Evolutionary conservation across 2,329 filamentous ascomycete species (phyloP).

Genomic region (Biscogniauxia marginata): DNA sequence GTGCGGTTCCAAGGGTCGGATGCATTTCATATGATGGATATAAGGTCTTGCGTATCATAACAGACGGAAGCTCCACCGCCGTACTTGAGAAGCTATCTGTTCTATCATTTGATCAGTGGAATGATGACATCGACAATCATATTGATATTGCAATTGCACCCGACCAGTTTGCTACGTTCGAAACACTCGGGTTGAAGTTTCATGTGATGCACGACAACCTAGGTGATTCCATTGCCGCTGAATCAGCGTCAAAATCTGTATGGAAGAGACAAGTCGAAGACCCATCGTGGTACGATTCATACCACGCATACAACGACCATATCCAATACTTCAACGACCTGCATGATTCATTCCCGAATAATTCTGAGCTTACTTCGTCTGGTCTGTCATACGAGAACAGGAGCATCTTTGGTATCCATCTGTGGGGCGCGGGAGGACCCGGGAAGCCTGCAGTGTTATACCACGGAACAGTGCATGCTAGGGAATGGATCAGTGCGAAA

Average conservation of each 20-base stretch:
- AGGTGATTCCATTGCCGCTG: constrained; percentile 29
- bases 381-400: constrained; percentile 46
- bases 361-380: constrained; percentile 45
- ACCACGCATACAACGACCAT: constrained; percentile 52
- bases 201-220: constrained; percentile 32
- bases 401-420: constrained; percentile 57
- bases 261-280: constrained; percentile 29
- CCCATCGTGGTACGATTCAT: constrained; percentile 47
- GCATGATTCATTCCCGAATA: constrained; percentile 40
- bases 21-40: constrained; percentile 43
- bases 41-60: constrained; percentile 46
- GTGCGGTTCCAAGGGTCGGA: neutral
- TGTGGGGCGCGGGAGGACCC: constrained; percentile 44
- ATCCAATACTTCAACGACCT: constrained; percentile 44
- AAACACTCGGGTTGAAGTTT: constrained; percentile 31
- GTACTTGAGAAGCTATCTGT: constrained; percentile 34
- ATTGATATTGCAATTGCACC: constrained; percentile 35
- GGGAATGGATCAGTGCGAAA: constrained; percentile 54
- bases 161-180: constrained; percentile 28
- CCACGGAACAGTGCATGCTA: constrained; percentile 52
- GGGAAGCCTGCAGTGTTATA: constrained; percentile 49
- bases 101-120: constrained; percentile 26
- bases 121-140: constrained; percentile 20
- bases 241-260: constrained; percentile 17
- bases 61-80: constrained; percentile 38